Base-by-base conservation (phyloP, 139 green algal species). In the Chlorella sp. region DNA sequence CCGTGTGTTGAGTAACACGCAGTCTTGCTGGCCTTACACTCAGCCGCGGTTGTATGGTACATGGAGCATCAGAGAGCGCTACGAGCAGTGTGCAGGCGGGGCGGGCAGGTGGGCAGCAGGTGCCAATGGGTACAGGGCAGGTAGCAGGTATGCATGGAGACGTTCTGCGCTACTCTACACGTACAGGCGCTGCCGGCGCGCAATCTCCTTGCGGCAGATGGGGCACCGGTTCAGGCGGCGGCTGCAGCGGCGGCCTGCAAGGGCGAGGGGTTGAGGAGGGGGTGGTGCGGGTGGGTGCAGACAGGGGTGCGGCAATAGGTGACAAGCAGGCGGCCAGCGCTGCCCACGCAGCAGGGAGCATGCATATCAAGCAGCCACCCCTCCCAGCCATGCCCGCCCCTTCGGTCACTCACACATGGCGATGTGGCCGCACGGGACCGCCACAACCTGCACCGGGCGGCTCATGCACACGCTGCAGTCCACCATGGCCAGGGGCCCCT, bases 371-470 rank as follows among this genome's bases (percentile, higher is more conserved):
- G 51, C 51, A 20, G 13, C 51, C 51, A 60, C 9, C 22, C 16
- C 51, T 26, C 13, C 51, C 9, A 3, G 51, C 51, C 6, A 3
- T 11, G 30, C 32, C 1, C 62, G 1, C 22, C 2, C 64, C 64
- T 32, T 4, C 28, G 32, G 9, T 34, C 65, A 38, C 65, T 36
- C 34, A 73, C 95, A 97, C 84, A 94, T 89, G 82, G 90, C 93
- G 20, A 92, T 90, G 85, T 98, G 95, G 9, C 95, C 95, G 83
- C 95, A 98, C 4, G 95, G 95, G 41, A 98, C 91, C 14, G 94
- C 56, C 56, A 93, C 94, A 30, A 91, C 87, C 88, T 91, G 88
- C 77, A 95, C 90, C 0, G 92, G 89, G 22, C 89, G 79, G 79
- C 89, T 88, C 85, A 95, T 93, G 90, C 93, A 96, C 36, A 96